Base-by-base conservation (phyloP, 495 filamentous ascomycete genomes). In the Elasticomyces elasticus region DNA sequence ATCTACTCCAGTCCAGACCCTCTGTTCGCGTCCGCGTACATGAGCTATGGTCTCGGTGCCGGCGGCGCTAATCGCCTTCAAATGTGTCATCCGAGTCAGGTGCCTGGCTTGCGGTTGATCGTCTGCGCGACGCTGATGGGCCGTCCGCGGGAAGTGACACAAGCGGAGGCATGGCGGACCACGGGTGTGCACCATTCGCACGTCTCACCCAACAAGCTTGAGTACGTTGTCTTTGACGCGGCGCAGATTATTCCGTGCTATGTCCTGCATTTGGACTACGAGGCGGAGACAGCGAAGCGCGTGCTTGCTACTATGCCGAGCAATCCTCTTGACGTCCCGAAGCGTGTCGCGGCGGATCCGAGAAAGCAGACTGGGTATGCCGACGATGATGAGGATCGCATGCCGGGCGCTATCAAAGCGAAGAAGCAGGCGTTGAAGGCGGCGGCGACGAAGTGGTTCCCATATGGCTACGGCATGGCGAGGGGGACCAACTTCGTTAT, bases 201-300 rank as follows among this genome's bases (percentile, higher is more conserved):
- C 25, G 51, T 54, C 19, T 30, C 40, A 13, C 12, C 24, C 10
- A 37, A 45, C 19, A 19, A 27, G 23, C 15, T 46, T 19, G 40
- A 54, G 42, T 54, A 54, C 38, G 26, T 54, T 22, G 51, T 54
- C 41, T 54, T 54, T 17, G 27, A 54, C 11, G 26, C 23, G 35
- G 15, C 38, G n/a, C 51, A 54, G 41, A 54, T 54, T 19, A 33
- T 54, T n/a, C 51, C 51, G n/a, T 54, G 51, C 23, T 54, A 54
- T 47, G 51, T 54, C 2, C 27, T 54, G 17, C 51, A 54, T 26
- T 5, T 54, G 15, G 51, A 54, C 38, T 54, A 54, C 19, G 51
- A 42, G 13, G 38, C 38, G 5, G 51, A 54, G 5, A 17, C 30
- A 13, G 51, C 51, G 6, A 54, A 47, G 25, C 17, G 7, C 7